A percentile compares a stretch with the other conserved stretches of the same genome.
These are phyloP conservation scores for Pseudogymnoascus pannorum DNA, from an alignment of 2,329 filamentous ascomycete species.

Conservation along the genomic window DNA sequence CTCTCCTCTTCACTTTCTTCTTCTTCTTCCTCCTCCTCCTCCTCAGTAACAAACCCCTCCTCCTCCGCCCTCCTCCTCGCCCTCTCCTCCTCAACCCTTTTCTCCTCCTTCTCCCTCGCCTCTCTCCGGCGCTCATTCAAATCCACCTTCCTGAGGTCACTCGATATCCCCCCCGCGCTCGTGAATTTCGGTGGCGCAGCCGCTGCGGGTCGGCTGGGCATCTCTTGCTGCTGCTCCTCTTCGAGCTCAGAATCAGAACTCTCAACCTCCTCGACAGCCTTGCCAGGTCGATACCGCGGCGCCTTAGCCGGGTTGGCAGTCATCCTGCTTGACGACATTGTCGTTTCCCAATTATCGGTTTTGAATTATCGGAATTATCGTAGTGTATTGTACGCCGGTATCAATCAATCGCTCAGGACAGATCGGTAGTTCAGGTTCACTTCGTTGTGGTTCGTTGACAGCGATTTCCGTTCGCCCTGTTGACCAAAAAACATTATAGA, in stretches of 20 bases:
- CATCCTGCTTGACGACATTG: constrained; percentile 73
- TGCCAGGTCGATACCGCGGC: constrained; percentile 79
- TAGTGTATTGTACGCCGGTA: too few species aligned
- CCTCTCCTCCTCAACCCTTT: too few species aligned
- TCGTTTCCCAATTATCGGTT: constrained; percentile 14
- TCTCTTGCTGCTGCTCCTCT: constrained; percentile 27
- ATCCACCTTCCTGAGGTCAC: constrained; percentile 45
- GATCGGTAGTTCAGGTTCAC: too few species aligned
- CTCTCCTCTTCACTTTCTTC: constrained; percentile 23
- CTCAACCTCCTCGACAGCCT: constrained; percentile 47
- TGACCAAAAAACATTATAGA: too few species aligned
- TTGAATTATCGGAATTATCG: too few species aligned
- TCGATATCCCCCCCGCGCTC: constrained; percentile 50
- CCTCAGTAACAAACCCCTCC: constrained; percentile 56
- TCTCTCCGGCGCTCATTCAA: constrained; percentile 41
- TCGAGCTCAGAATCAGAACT: constrained; percentile 39
- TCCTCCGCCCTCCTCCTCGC: constrained; percentile 41
- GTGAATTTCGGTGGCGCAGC: constrained; percentile 51
- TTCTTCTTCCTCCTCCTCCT: constrained; percentile 29
- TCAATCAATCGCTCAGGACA: too few species aligned
- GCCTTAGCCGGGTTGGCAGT: constrained; percentile 82
- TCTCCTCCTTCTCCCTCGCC: constrained; percentile 40
- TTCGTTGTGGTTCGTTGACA: not conserved
- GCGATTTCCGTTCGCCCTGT: not conserved
- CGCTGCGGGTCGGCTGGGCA: constrained; percentile 37